phyloP scores from a whole-genome alignment of 2,329 filamentous ascomycete species.

The Chaetomiaceae sp. region DNA sequence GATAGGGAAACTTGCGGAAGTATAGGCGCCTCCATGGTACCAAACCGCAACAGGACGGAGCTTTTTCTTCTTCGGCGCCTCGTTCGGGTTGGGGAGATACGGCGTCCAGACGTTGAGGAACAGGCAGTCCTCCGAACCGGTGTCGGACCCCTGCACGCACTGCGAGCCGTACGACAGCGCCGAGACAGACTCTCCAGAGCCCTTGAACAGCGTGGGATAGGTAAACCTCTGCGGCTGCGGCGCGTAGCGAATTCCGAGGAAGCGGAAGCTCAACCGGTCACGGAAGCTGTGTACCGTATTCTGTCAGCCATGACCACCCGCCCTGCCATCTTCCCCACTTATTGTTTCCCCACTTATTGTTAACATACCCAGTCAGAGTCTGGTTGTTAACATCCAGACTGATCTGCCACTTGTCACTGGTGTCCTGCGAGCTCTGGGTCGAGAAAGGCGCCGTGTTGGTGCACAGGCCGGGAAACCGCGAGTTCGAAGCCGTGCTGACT shows the following conservation, averaged over 20 bases:
- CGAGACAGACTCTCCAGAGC: slow-evolving; percentile 30
- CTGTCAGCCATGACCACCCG: slow-evolving; percentile 1
- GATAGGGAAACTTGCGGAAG: no score
- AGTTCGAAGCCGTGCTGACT: slow-evolving; percentile 6
- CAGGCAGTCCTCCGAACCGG: slow-evolving; percentile 43
- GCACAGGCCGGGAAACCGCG: slow-evolving; percentile 36
- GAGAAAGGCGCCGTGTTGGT: slow-evolving; percentile 42
- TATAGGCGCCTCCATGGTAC: no score
- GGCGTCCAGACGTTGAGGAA: slow-evolving; percentile 45
- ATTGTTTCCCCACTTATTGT: no score
- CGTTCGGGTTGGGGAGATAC: slow-evolving; percentile 33
- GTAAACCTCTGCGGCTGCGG: slow-evolving; percentile 41
- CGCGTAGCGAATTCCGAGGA: slow-evolving; percentile 46
- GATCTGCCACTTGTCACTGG: slow-evolving; percentile 34
- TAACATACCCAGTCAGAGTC: slow-evolving; percentile 33
- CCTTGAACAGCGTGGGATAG: slow-evolving; percentile 39
- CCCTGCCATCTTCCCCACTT: background rate
- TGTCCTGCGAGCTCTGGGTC: slow-evolving; percentile 31
- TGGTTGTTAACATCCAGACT: slow-evolving; percentile 38
- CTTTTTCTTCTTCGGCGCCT: slow-evolving; percentile 15
- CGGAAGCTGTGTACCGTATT: slow-evolving; percentile 38
- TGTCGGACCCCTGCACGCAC: slow-evolving; percentile 37
- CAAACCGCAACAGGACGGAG: slow-evolving; percentile 39
- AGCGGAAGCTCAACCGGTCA: slow-evolving; percentile 46
- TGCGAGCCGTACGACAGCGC: slow-evolving; percentile 35